phyloP scores from a whole-genome alignment of 2,329 filamentous ascomycete genomes.

The Pseudogymnoascus sp. region DNA sequence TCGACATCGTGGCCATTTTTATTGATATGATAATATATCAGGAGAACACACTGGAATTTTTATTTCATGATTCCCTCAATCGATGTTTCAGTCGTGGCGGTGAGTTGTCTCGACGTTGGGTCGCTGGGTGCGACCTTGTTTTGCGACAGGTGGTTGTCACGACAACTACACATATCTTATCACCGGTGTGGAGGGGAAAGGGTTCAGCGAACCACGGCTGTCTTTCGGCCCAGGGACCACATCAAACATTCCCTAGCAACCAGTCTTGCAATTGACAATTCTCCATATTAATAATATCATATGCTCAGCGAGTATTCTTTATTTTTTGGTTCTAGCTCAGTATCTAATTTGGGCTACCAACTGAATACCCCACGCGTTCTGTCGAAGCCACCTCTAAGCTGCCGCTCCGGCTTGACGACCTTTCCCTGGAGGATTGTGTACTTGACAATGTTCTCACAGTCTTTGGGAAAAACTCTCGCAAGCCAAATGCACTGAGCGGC shows the following conservation, averaged over 20 bases:
- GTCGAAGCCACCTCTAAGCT: constrained; percentile 88
- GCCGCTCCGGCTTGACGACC: constrained; percentile 78
- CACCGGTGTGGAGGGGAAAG: neutral
- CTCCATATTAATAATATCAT: constrained; percentile 2
- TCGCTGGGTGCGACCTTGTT: constrained; percentile 6
- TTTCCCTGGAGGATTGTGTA: constrained; percentile 91
- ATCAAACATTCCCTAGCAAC: constrained; percentile 8
- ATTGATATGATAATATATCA: constrained; percentile 10
- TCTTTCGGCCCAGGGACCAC: constrained; percentile 7
- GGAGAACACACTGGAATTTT: neutral
- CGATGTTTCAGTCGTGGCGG: constrained; percentile 1
- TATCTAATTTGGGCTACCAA: constrained; percentile 51
- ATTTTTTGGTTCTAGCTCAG: neutral
- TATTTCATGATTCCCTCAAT: constrained; percentile 9
- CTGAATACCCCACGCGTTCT: constrained; percentile 71
- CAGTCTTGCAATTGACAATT: neutral
- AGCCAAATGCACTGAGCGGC: constrained; percentile 91
- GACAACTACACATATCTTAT: constrained; percentile 2
- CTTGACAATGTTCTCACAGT: constrained; percentile 85
- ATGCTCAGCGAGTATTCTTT: neutral
- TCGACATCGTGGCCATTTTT: constrained; percentile 24
- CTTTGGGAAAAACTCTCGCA: constrained; percentile 73
- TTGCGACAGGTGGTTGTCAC: neutral
- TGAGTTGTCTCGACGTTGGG: neutral
- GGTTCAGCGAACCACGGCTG: constrained; percentile 8